Conservation (phyloP, 352 stramenopile genomes). For the Globisporangium camurandrum region DNA sequence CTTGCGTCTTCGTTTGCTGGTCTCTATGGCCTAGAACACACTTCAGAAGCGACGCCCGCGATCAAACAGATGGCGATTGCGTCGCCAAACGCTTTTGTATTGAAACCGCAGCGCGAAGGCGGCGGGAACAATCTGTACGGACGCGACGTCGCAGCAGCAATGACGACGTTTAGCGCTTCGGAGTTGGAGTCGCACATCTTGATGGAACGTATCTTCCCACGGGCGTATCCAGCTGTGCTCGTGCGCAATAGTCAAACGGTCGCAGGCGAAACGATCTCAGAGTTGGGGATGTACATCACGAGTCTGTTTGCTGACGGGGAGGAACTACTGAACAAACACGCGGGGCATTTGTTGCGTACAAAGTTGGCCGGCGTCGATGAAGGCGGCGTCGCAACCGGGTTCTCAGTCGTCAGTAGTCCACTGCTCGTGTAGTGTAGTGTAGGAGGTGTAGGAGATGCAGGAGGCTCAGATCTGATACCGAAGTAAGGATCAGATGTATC, state of each 20-base stretch:
- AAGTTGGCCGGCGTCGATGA: slow-evolving; percentile 95
- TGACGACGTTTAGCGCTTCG: slow-evolving; percentile 61
- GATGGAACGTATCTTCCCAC: slow-evolving; percentile 96
- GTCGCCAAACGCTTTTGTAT: slow-evolving; percentile 83
- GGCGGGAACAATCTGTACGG: slow-evolving; percentile 98
- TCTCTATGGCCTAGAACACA: slow-evolving; percentile 91
- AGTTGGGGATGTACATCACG: slow-evolving; percentile 94
- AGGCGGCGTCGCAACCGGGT: slow-evolving; percentile 93
- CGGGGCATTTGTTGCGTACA: slow-evolving; percentile 93
- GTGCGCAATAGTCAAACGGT: slow-evolving; percentile 66
- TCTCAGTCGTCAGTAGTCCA: slow-evolving; percentile 90
- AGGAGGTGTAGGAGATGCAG: too few relatives aligned
- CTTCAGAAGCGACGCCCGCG: slow-evolving; percentile 50
- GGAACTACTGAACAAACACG: slow-evolving; percentile 91
- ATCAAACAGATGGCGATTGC: slow-evolving; percentile 64
- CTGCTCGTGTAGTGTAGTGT: slow-evolving; percentile 85
- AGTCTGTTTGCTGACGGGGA: slow-evolving; percentile 69
- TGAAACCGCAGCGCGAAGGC: slow-evolving; percentile 98
- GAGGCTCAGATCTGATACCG: too few relatives aligned
- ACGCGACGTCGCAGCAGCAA: slow-evolving; percentile 80
- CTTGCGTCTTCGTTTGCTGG: slow-evolving; percentile 92
- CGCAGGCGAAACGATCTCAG: slow-evolving; percentile 86
- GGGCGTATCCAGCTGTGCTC: slow-evolving; percentile 68
- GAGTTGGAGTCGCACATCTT: slow-evolving; percentile 91
- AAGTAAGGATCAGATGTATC: too few relatives aligned